A percentile compares a stretch with the other conserved stretches of the same genome.
These are phyloP conservation scores for Daedaleopsis sinensis DNA, from an alignment of 768 basidiomycete genomes.

Conservation along the genomic window DNA sequence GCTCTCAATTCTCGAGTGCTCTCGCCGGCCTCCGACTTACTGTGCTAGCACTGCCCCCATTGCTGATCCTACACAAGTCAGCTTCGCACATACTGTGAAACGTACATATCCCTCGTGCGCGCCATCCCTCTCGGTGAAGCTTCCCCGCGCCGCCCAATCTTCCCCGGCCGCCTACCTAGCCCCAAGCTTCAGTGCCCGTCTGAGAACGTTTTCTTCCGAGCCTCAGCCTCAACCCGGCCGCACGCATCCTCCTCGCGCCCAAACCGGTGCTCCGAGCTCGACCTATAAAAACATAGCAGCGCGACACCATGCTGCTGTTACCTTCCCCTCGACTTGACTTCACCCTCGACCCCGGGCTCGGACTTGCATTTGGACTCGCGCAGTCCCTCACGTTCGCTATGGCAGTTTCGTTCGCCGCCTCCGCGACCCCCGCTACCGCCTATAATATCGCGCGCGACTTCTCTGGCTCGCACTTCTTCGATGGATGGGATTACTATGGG, in stretches of 20 bases:
- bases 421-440: slow-evolving; percentile 11
- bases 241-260: background rate
- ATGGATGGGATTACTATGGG: slow-evolving; percentile 47
- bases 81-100: no score
- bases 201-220: background rate
- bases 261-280: background rate
- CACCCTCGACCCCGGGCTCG: background rate
- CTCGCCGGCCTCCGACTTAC: background rate
- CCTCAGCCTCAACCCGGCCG: background rate
- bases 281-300: background rate
- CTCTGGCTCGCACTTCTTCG: slow-evolving; percentile 45
- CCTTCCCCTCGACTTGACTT: background rate
- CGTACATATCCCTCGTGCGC: background rate
- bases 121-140: background rate
- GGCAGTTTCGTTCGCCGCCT: slow-evolving; percentile 7
- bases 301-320: background rate
- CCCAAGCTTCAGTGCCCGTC: background rate
- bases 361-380: slow-evolving; percentile 7
- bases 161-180: background rate
- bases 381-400: slow-evolving; percentile 1
- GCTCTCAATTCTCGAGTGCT: background rate
- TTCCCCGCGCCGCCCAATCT: background rate
- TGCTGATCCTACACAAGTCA: no score
- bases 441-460: slow-evolving; percentile 43
- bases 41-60: background rate